Conservation (phyloP, 2,329 filamentous ascomycete species). For the Fusarium goolgardi region DNA sequence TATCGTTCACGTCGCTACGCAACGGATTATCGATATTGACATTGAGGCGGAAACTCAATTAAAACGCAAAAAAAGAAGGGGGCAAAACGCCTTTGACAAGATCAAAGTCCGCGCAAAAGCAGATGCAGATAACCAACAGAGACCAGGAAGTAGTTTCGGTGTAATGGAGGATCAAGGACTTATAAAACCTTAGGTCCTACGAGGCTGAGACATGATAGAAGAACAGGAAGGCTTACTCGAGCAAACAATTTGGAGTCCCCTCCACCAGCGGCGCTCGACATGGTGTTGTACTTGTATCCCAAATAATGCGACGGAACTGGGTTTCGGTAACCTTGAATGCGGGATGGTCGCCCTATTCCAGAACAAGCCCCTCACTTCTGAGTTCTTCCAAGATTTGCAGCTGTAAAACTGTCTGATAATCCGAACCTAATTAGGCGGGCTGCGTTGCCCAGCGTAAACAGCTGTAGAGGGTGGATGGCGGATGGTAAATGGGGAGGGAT, state of each 20-base stretch:
- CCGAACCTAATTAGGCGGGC: conserved; percentile 44
- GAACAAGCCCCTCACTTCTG: conserved; percentile 45
- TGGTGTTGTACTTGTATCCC: conserved; percentile 54
- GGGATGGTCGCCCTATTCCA: conserved; percentile 41
- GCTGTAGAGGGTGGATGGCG: conserved; percentile 44
- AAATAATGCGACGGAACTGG: conserved; percentile 30
- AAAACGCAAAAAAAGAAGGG: background rate
- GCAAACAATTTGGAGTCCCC: conserved; percentile 99
- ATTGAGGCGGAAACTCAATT: conserved; percentile 20
- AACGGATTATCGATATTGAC: conserved; percentile 15
- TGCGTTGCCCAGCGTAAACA: conserved; percentile 36
- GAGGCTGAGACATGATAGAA: conserved; percentile 33
- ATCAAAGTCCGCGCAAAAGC: conserved; percentile 1
- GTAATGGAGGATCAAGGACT: conserved; percentile 12
- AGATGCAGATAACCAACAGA: conserved; percentile 3
- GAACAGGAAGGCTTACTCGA: conserved; percentile 72
- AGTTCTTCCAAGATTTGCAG: conserved; percentile 28
- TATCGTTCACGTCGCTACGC: conserved; percentile 14
- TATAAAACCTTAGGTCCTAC: conserved; percentile 30
- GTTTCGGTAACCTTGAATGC: conserved; percentile 36
- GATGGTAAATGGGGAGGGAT: conserved; percentile 38
- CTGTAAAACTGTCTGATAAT: conserved; percentile 23
- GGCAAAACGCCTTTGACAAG: background rate
- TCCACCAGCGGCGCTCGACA: conserved; percentile 70
- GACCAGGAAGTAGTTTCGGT: conserved; percentile 17